Percentiles rank a stretch among this genome's conserved stretches.
phyloP scores from a whole-genome alignment of 495 filamentous ascomycete species.

The Penicillium malachiteum region DNA sequence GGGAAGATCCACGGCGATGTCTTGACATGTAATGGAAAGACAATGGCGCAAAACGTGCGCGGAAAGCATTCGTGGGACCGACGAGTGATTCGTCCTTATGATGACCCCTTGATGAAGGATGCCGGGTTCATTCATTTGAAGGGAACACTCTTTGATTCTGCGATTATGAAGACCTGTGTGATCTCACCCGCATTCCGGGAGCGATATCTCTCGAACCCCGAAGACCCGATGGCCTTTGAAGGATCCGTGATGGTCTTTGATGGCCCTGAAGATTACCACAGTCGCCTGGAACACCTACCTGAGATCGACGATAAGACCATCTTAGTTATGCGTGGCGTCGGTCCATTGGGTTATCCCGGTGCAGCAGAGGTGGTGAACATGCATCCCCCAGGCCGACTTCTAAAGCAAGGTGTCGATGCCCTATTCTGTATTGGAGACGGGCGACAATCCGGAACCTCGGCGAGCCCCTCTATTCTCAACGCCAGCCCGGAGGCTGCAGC shows the following conservation, averaged over 20 bases:
- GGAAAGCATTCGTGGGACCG: constrained; percentile 47
- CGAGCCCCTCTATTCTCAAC: constrained; percentile 54
- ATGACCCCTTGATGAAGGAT: constrained; percentile 45
- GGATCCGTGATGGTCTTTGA: constrained; percentile 52
- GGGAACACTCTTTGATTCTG: constrained; percentile 53
- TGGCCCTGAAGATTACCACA: constrained; percentile 53
- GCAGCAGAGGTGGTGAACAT: constrained; percentile 59
- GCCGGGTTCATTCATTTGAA: constrained; percentile 53
- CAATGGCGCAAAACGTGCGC: constrained; percentile 40
- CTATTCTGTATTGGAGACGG: constrained; percentile 58
- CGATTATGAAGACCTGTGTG: constrained; percentile 59
- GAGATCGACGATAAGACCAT: constrained; percentile 50
- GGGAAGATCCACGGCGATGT: constrained; percentile 40
- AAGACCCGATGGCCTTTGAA: constrained; percentile 54
- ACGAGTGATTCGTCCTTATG: constrained; percentile 42
- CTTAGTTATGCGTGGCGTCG: constrained; percentile 54
- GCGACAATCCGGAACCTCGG: constrained; percentile 56
- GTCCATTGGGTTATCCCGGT: constrained; percentile 54
- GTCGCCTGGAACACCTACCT: constrained; percentile 45
- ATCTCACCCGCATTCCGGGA: constrained; percentile 49
- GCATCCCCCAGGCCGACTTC: constrained; percentile 48
- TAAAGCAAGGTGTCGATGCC: constrained; percentile 48
- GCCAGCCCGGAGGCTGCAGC: constrained; percentile 61
- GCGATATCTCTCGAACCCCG: constrained; percentile 47
- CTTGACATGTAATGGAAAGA: constrained; percentile 46